phyloP scores from a whole-genome alignment of 306 rosid species.

The Casuarina glauca region DNA sequence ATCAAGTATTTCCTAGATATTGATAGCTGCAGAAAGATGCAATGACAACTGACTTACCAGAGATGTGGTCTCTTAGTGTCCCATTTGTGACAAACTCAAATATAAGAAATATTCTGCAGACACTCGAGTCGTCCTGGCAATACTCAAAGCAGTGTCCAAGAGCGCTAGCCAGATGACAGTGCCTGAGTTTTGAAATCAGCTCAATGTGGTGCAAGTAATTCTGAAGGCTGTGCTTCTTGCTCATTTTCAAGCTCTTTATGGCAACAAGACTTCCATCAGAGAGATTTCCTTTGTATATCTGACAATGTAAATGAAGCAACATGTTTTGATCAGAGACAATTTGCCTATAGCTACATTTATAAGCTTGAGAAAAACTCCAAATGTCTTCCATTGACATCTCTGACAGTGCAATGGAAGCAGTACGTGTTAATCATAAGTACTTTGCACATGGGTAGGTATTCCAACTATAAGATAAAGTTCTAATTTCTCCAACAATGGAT shows the following conservation, averaged over 20 bases:
- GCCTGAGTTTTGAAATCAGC: constrained; percentile 80
- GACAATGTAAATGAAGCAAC: constrained; percentile 18
- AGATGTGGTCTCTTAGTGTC: constrained; percentile 62
- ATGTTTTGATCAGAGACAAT: not conserved
- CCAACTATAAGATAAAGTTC: no score
- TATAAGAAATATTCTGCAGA: constrained; percentile 60
- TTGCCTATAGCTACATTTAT: not conserved
- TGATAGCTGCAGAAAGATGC: not conserved
- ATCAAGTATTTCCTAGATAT: not conserved
- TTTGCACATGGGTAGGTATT: no score
- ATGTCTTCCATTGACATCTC: no score
- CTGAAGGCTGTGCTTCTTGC: constrained; percentile 63
- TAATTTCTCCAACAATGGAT: not conserved
- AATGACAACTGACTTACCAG: constrained; percentile 51
- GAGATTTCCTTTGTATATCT: constrained; percentile 80
- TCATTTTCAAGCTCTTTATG: constrained; percentile 61
- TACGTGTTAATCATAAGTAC: no score
- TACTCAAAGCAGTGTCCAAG: constrained; percentile 95
- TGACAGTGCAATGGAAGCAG: no score
- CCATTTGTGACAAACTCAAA: constrained; percentile 73
- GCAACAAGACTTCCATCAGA: constrained; percentile 72
- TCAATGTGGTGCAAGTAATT: constrained; percentile 69
- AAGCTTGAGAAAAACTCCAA: not conserved
- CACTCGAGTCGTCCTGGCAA: constrained; percentile 62
- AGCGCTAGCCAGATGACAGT: constrained; percentile 71